Evolutionary conservation across 2,329 filamentous ascomycete genomes (phyloP).

Genomic region (Cryphonectria japonica): DNA sequence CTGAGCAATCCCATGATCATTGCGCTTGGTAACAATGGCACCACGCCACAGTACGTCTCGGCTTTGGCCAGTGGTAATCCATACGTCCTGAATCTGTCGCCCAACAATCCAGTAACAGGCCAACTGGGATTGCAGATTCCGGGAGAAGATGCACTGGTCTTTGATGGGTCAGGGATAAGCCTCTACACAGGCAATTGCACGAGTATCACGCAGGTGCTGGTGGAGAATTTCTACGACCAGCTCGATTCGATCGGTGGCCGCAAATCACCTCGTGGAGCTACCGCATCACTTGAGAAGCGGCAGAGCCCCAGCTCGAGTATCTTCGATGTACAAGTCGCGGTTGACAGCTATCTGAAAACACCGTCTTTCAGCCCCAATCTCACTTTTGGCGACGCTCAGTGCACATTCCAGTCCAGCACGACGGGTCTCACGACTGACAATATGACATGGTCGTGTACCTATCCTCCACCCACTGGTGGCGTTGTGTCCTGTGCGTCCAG

Average conservation of each 20-base stretch:
- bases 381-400: constrained; percentile 31
- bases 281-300: neutral
- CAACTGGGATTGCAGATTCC: constrained; percentile 30
- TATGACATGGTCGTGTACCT: constrained; percentile 32
- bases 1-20: constrained; percentile 30
- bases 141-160: constrained; percentile 31
- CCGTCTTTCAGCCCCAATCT: constrained; percentile 27
- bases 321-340: constrained; percentile 31
- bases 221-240: constrained; percentile 33
- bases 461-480: constrained; percentile 31
- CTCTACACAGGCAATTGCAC: constrained; percentile 32
- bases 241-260: constrained; percentile 24
- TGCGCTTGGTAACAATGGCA: constrained; percentile 33
- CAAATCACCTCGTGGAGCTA: neutral
- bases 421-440: constrained; percentile 24
- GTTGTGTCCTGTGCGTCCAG: constrained; percentile 30
- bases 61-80: constrained; percentile 31
- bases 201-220: constrained; percentile 29
- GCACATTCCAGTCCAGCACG: constrained; percentile 24
- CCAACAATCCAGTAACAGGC: constrained; percentile 29
- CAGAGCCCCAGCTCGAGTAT: constrained; percentile 29
- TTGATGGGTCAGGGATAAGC: constrained; percentile 33
- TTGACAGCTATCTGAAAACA: constrained; percentile 26
- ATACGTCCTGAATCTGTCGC: constrained; percentile 31
- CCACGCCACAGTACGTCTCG: constrained; percentile 33